Evolutionary conservation across 2,329 filamentous ascomycete genomes (phyloP), one percentile per base, ranked within the genome.

Genomic region (Talaromyces sp.): DNA sequence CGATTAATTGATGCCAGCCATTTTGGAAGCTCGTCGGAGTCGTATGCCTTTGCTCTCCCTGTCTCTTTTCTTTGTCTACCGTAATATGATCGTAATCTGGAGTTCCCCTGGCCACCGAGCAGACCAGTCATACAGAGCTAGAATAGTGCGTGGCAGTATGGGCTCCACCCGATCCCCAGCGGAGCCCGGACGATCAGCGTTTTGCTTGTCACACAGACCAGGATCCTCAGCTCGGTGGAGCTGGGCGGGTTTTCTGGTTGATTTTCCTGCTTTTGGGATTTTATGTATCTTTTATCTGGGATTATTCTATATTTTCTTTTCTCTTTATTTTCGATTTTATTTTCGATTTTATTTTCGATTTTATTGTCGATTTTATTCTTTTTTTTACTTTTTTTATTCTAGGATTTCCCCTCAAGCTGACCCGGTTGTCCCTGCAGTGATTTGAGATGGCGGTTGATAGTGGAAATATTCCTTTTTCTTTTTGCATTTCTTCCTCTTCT

Each of bases 201-300:
- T 52, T 55, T 59, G 56, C 47, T 54, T 54, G 59, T 62, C 60
- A 62, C 60, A 62, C 60, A 62, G 58, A 62, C 60, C 58, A 61
- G 60, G 58, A 61, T 62, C 51, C 55, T 58, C 51, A 60, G 55
- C 60, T 61, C 48, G 54, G 60, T 62, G 60, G 60, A 49, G 37
- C 66, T 46, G n/a, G n/a, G n/a, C n/a, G n/a, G n/a, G n/a, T 54
- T 46, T 55, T 48, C 51, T 54, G 57, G 46, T 54, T 55, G 52
- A 55, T 60, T 57, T 50, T 60, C 61, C 57, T 57, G 63, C 57
- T 55, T 58, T 59, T 52, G 4, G 19, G 2, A 39, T 29, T 47
- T 30, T 3, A n/a, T 47, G 16, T 47, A 19, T 19, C 52, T 61
- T 62, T 58, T 57, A 65, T 58, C 54, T 58, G 58, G 51, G 47